These are phyloP conservation scores for Claviceps sorghi DNA, from an alignment of 2,329 filamentous ascomycete genomes.

Conservation along the genomic window DNA sequence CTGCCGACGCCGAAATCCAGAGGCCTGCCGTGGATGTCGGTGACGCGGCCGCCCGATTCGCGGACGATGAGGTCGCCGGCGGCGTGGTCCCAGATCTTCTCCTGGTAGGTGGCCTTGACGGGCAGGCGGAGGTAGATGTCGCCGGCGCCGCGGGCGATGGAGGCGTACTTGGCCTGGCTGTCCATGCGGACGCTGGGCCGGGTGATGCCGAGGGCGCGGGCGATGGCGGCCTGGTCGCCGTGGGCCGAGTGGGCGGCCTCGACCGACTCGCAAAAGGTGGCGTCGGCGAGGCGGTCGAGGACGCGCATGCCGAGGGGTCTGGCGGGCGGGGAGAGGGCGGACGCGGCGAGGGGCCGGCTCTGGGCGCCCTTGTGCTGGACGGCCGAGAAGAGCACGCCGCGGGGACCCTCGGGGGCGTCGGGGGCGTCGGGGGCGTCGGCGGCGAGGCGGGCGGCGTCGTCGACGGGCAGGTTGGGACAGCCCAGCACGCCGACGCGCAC, in stretches of 20 bases:
- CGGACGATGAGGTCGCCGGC: slow-evolving; percentile 88
- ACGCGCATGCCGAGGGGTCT: slow-evolving; percentile 67
- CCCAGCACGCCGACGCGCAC: slow-evolving; percentile 90
- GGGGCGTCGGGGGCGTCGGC: slow-evolving; percentile 50
- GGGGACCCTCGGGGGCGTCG: slow-evolving; percentile 18
- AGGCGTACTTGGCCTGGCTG: slow-evolving; percentile 94
- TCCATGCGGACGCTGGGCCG: slow-evolving; percentile 89
- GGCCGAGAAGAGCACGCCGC: slow-evolving; percentile 79
- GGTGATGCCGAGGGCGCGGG: slow-evolving; percentile 72
- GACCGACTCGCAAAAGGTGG: slow-evolving; percentile 93
- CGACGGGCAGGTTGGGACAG: slow-evolving; percentile 86
- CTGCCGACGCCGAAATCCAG: slow-evolving; percentile 78
- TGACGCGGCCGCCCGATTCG: slow-evolving; percentile 85
- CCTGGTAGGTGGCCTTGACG: slow-evolving; percentile 73
- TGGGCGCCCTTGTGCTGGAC: slow-evolving; percentile 65
- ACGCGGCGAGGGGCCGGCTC: slow-evolving; percentile 53
- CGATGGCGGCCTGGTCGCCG: slow-evolving; percentile 68
- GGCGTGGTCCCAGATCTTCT: slow-evolving; percentile 99
- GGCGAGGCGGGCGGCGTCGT: slow-evolving; percentile 48
- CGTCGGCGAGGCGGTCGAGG: slow-evolving; percentile 57
- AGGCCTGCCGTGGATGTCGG: slow-evolving; percentile 70
- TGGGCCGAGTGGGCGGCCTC: slow-evolving; percentile 88
- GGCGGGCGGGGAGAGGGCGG: slow-evolving; percentile 29
- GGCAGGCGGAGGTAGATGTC: slow-evolving; percentile 90
- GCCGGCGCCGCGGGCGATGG: slow-evolving; percentile 82